Conservation (phyloP, 116 monocot species). For the Posidonia oceanica region DNA sequence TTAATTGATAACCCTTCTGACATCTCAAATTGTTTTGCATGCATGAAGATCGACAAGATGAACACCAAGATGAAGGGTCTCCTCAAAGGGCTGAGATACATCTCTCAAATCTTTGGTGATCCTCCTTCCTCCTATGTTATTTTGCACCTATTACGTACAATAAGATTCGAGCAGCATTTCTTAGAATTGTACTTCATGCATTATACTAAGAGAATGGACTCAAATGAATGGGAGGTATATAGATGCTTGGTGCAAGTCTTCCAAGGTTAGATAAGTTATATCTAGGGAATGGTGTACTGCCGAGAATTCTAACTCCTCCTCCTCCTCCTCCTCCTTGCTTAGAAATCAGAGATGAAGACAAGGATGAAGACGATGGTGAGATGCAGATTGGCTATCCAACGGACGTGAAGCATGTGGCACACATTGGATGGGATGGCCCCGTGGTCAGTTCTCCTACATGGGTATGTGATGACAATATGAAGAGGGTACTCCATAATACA, state of each 20-base stretch:
- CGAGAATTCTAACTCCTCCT: no score
- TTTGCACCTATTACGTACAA: no score
- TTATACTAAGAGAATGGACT: no score
- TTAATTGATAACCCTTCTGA: no score
- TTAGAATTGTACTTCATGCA: no score
- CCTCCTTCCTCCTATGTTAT: neutral
- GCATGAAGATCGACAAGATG: neutral
- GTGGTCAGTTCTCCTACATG: constrained; percentile 23
- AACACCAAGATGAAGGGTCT: constrained; percentile 23
- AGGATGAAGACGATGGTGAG: constrained; percentile 33
- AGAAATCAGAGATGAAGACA: neutral
- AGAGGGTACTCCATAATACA: no score
- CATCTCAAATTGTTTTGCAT: no score
- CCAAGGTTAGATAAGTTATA: no score
- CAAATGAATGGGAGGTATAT: no score
- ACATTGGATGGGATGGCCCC: constrained; percentile 64
- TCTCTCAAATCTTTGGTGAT: constrained; percentile 20
- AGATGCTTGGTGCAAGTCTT: no score
- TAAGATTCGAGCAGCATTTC: no score
- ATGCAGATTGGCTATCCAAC: constrained; percentile 73
- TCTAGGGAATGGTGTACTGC: no score
- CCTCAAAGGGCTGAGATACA: constrained; percentile 26
- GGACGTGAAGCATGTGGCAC: constrained; percentile 78
- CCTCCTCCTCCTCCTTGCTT: neutral
- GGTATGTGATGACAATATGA: constrained; percentile 3